Evolutionary conservation across 768 basidiomycete genomes (phyloP), one percentile per base, ranked within the genome.

Genomic region (Xerocomellus dryophilus): DNA sequence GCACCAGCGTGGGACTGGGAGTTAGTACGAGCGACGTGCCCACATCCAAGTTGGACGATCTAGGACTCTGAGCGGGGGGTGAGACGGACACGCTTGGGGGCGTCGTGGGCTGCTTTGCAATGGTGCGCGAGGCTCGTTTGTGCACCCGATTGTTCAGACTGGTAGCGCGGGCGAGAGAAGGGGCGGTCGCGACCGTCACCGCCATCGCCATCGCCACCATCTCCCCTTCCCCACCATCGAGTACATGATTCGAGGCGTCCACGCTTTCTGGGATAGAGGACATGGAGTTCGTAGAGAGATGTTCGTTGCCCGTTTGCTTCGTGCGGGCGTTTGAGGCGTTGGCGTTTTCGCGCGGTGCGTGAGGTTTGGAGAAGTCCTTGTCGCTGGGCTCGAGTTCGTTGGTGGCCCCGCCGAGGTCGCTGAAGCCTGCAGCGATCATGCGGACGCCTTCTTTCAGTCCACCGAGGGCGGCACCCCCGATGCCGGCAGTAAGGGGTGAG

Each of bases 401-500:
- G 12, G 64, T 35, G 69, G 56, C 14, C 61, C 57, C 47, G 50
- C 65, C 38, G 18, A 75, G 54, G 27, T 74, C 74, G 31, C 58
- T 66, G 43, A 72, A 68, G 23, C 68, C 81, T 1, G 81, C 78
- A 5, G 81, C 76, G 29, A 90, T 70, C 43, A 87, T 71, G 34
- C 85, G 74, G 4, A 87, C 82, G 14, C 86, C 81, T 59, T 83
- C 86, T 59, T 80, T 81, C 60, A 89, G 76, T 7, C 83, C 83
- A 59, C 83, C 84, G 0, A 87, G 62, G 14, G 73, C 69, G 14
- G 35, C 53, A 8, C 59, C 54, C 7, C 63, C 54, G 7, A 66
- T 52, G 15, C 61, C 55, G 0, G 56, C 51, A 10, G 41, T 27
- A 25, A 39, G 50, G 10, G 45, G 12, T 8, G 36, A 7, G 35